Conservation (phyloP, 176 grass and related monocot species). For the Triticum urartu region DNA sequence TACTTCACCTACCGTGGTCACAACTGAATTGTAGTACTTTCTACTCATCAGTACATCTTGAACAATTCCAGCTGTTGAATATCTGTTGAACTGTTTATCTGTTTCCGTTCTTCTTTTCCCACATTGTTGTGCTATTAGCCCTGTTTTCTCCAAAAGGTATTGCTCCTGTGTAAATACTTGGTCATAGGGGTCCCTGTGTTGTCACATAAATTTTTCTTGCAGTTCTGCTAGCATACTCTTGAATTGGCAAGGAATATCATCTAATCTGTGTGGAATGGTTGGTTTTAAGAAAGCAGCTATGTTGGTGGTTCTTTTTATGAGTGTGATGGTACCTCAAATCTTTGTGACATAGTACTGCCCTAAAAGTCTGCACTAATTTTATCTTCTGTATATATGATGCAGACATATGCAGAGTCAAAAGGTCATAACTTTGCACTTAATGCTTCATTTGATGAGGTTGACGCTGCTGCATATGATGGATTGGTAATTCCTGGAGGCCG, state of each 20-base stretch:
- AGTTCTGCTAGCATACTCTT: not conserved
- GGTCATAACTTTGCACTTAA: conserved; percentile 91
- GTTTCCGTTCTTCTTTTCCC: no score
- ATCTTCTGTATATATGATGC: conserved; percentile 9
- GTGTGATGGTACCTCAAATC: not conserved
- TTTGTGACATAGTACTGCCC: not conserved
- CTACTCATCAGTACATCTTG: not conserved
- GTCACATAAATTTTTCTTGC: not conserved
- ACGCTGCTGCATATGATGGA: conserved; percentile 54
- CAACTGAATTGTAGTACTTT: not conserved
- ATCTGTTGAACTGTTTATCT: no score
- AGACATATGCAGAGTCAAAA: conserved; percentile 86
- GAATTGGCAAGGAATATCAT: not conserved
- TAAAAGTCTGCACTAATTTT: not conserved
- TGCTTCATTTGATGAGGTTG: conserved; percentile 62
- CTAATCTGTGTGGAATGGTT: not conserved
- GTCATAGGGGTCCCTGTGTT: not conserved
- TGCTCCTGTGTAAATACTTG: not conserved
- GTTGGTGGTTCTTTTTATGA: not conserved
- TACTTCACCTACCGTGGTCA: not conserved
- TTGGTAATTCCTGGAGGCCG: conserved; percentile 88
- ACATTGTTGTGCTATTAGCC: not conserved
- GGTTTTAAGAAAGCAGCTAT: not conserved
- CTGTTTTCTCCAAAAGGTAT: not conserved
- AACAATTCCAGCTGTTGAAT: no score